Percentiles rank a stretch among this genome's conserved stretches.
These are phyloP conservation scores for Nicotiana paniculata DNA, from an alignment of 257 asterid species.

Conservation along the genomic window DNA sequence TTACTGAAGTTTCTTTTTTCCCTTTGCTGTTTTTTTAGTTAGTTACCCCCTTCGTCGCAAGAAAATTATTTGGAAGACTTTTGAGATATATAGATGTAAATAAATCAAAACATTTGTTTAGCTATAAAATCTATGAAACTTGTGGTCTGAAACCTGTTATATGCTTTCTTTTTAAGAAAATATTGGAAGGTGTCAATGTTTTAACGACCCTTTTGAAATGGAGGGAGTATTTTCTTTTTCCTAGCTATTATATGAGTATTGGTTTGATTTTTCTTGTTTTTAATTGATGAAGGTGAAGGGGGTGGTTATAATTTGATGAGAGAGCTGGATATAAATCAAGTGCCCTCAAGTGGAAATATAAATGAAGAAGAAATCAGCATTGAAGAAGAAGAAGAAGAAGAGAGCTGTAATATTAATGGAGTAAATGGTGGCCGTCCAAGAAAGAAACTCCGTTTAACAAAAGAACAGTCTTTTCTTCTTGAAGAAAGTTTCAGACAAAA, in stretches of 20 bases:
- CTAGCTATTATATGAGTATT: background rate
- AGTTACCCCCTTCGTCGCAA: no score
- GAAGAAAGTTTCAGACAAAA: constrained; percentile 65
- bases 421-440: constrained; percentile 31
- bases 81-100: no score
- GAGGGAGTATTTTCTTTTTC: background rate
- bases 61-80: no score
- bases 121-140: no score
- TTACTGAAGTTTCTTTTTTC: background rate
- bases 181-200: no score
- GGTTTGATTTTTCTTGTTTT: background rate
- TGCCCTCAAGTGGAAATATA: constrained; percentile 26
- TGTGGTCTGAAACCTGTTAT: no score
- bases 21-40: background rate
- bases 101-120: no score
- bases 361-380: constrained; percentile 36
- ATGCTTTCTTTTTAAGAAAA: no score
- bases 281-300: constrained; percentile 27
- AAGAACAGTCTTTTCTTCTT: constrained; percentile 67
- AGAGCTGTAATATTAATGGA: constrained; percentile 26
- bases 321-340: constrained; percentile 60
- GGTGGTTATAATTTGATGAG: constrained; percentile 25
- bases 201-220: background rate
- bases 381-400: constrained; percentile 46
- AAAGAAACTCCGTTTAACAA: constrained; percentile 72